Percentiles rank a stretch among this genome's conserved stretches.
These are phyloP conservation scores for Moricandia arvensis DNA, from an alignment of 345 rosid species.

Conservation along the genomic window DNA sequence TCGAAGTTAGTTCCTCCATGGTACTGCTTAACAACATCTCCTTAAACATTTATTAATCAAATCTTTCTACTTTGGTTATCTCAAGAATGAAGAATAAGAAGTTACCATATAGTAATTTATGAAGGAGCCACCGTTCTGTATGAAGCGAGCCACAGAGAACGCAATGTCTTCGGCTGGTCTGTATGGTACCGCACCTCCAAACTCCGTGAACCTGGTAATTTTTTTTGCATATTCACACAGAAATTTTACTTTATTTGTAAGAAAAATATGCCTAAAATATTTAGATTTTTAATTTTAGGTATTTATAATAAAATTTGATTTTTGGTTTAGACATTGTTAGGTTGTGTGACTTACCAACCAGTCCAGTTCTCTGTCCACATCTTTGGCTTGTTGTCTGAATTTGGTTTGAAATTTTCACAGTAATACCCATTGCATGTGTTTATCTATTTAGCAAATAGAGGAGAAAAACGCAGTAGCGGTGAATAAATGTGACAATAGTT, in stretches of 20 bases:
- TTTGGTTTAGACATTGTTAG: not conserved
- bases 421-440: slow-evolving; percentile 90
- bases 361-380: slow-evolving; percentile 98
- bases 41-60: not conserved
- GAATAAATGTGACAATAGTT: not conserved
- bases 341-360: slow-evolving; percentile 65
- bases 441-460: slow-evolving; percentile 40
- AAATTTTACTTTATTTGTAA: not conserved
- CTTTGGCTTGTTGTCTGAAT: slow-evolving; percentile 63
- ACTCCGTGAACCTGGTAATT: slow-evolving; percentile 57
- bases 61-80: not conserved
- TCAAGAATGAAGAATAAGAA: not conserved
- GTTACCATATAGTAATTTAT: slow-evolving; percentile 83
- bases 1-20: slow-evolving; percentile 98
- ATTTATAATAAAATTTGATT: not conserved
- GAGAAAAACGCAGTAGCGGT: not conserved
- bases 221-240: slow-evolving; percentile 6
- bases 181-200: slow-evolving; percentile 67
- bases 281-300: not conserved
- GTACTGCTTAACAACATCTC: slow-evolving; percentile 49
- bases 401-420: slow-evolving; percentile 74
- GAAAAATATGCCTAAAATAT: not conserved
- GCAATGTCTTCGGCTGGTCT: slow-evolving; percentile 91
- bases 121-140: slow-evolving; percentile 78
- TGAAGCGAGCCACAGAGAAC: slow-evolving; percentile 75